Base-by-base conservation (phyloP, 768 basidiomycete species). In the Termitomyces titanicus region DNA sequence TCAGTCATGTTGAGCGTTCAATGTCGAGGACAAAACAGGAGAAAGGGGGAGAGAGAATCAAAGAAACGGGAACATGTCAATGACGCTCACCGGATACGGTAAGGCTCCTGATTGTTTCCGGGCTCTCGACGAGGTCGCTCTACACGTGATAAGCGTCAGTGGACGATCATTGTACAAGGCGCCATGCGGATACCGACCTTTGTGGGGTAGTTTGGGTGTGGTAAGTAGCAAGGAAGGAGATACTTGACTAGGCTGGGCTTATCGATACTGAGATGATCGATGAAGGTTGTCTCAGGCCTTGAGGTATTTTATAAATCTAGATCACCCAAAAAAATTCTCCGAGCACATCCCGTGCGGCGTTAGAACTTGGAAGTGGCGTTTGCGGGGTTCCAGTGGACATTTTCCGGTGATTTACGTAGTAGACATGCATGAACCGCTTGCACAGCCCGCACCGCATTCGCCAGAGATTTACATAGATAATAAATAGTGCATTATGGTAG, bases 1-100 rank as follows among this genome's bases (percentile, higher is more conserved):
- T 67, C 65, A 29, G 79, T 69, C 85, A 85, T 86, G 33, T 25
- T 50, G 39, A 48, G 47, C 59, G 50, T n/a, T n/a, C n/a, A n/a
- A n/a, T 58, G 49, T 61, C 60, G 55, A 51, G 24, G 49, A 48
- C 37, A 22, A 37, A n/a, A 56, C 8, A 35, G 37, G 24, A 27
- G 12, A 42, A 27, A 25, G 45, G 33, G n/a, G 15, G 33, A 17
- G n/a, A 12, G 13, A 31, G 29, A 34, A 29, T 29, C 12, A 31
- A 12, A 13, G 37, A 43, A 44, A 42, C 13, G 44, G 50, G 25
- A 33, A 34, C 51, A 44, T 29, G 35, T 25, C 24, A 43, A 25
- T 18, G 47, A 49, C 48, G 45, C 56, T 61, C 54, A 55, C 53
- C 53, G 37, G 52, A 49, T 35, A 6, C 33, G 42, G 51, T 31